Base-by-base conservation (phyloP, 441 rosid species). In the Corymbia citriodora region DNA sequence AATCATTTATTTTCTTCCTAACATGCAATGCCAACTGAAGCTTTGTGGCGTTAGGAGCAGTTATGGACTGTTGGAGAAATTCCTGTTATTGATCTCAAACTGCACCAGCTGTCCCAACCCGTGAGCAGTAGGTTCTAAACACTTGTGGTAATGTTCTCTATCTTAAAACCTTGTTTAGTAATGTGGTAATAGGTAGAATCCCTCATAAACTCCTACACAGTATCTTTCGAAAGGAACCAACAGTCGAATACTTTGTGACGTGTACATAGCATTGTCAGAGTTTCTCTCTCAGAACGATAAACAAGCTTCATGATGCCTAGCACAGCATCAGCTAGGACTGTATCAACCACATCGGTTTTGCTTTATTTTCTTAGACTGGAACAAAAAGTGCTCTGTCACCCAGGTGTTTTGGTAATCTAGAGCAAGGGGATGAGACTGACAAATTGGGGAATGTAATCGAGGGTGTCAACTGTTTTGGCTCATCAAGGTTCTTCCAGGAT, bases 271-370 rank as follows among this genome's bases (percentile, higher is more conserved):
- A 59, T 59, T 59, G 0, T 0, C 29, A 59, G 63, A 57, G 63
- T 57, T 57, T 57, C 0, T 10, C 23, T 57, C 29, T 57, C 25
- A 57, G 10, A 59, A 0, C 14, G 63, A 59, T 59, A 0, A 23
- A 59, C 0, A 59, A 59, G 63, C 63, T 59, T 23, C 63, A 59
- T 2, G 63, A 23, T 0, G 63, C 63, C 63, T 59, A 59, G 63
- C 63, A 10, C 63, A 59, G 29, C 10, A 59, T 59, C 63, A 10
- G 63, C 13, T 59, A 23, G 63, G 63, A 0, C 63, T 59, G 63
- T 57, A 23, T 59, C 63, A 59, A 59, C 63, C 63, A 23, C 63
- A 59, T 40, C 40, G 40, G 40, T 40, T 40, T 40, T 40, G 40
- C 40, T 40, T 40, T 40, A 40, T 40, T 10, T 23, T 59, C 63